Conservation (phyloP, 208 protist species). For the Trypanosoma cruzi region DNA sequence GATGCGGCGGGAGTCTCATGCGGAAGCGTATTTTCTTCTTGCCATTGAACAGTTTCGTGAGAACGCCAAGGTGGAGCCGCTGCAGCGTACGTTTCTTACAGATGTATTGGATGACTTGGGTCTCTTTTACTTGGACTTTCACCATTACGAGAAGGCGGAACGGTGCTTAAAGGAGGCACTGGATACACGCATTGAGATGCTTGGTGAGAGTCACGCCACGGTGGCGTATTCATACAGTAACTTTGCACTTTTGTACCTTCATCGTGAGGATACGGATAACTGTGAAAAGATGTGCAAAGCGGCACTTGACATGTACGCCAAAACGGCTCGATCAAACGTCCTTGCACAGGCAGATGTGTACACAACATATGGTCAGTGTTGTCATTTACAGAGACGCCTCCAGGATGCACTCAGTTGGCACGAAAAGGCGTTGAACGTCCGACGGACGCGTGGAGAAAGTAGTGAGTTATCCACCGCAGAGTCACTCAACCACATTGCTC, state of each 20-base stretch:
- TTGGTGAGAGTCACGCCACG: constrained; percentile 86
- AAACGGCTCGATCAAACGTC: constrained; percentile 82
- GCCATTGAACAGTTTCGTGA: constrained; percentile 79
- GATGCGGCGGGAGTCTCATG: constrained; percentile 75
- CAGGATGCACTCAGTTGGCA: constrained; percentile 68
- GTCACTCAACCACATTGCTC: constrained; percentile 85
- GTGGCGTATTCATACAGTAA: constrained; percentile 93
- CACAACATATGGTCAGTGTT: constrained; percentile 78
- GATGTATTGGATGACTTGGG: constrained; percentile 90
- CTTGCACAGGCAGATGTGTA: constrained; percentile 89
- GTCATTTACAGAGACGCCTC: constrained; percentile 59
- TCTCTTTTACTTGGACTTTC: constrained; percentile 88
- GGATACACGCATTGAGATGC: constrained; percentile 85
- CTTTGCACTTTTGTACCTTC: constrained; percentile 81
- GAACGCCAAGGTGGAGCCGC: constrained; percentile 71
- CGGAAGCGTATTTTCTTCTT: constrained; percentile 88
- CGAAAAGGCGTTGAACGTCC: constrained; percentile 88
- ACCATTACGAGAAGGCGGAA: constrained; percentile 91
- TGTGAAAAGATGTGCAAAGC: constrained; percentile 79
- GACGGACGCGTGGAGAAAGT: constrained; percentile 79
- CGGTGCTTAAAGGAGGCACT: constrained; percentile 86
- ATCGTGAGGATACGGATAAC: constrained; percentile 63
- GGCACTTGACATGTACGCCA: constrained; percentile 86
- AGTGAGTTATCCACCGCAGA: constrained; percentile 79
- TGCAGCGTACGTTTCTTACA: constrained; percentile 89